Base-by-base conservation (phyloP, 352 stramenopile species). In the Pythium vanterpoolii region DNA sequence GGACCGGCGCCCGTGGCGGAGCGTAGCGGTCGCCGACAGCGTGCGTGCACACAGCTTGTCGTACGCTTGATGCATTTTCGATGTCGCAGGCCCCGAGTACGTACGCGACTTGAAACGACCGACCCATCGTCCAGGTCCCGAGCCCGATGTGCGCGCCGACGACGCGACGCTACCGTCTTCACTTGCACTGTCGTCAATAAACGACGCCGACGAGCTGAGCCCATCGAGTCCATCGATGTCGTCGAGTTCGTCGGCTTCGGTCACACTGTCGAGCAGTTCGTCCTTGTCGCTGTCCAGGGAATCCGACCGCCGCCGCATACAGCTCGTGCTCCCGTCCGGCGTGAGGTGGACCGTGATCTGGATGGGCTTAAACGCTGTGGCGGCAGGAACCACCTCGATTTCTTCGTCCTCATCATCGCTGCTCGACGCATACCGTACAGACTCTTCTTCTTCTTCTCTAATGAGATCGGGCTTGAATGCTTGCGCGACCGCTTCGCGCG, bases 91-190 rank as follows among this genome's bases (percentile, higher is more conserved):
- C 5, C 68, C 67, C 3, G 75, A 75, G 55, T 71, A 82, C 8
- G 75, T 79, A 6, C 72, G 72, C 39, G 70, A 62, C 56, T 81
- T 84, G 21, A 74, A 46, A 47, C 71, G 62, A 42, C 63, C 40
- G 53, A 53, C 53, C 53, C 53, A 60, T n/a, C n/a, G n/a, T 42
- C n/a, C 28, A 19, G 54, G 72, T 55, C 79, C 21, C 46, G 43
- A 4, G 43, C 42, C 23, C 7, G 60, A 24, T 23, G 30, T 30
- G 11, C 18, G 16, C 57, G 57, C 55, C 30, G 45, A 23, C 31
- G 27, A 53, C 43, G 34, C 34, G 1, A 31, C 38, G 28, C 47
- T 57, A n/a, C 56, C 47, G 28, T 57, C 56, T 23, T 64, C 46
- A 19, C 56, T 60, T 7, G 43, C 44, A 13, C 44, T 56, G 34